phyloP scores from a whole-genome alignment of 2,329 filamentous ascomycete species.

The Arthrobotrys pseudoclavata region DNA sequence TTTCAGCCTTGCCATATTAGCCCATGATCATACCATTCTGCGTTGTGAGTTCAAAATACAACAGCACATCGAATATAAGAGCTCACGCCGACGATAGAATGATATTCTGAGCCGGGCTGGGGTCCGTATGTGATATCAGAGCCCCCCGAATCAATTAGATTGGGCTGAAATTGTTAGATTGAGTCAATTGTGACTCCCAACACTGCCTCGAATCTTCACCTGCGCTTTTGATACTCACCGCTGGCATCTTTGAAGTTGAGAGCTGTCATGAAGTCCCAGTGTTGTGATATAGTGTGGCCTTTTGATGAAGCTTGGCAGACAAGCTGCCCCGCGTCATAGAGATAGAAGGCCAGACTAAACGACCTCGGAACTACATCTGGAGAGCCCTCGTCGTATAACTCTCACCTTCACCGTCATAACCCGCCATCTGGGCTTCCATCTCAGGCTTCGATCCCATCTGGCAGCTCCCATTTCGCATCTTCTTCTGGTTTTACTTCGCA shows the following conservation, averaged over 20 bases:
- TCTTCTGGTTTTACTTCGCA: constrained; percentile 34
- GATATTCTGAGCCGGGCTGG: background rate
- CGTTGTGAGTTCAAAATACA: constrained; percentile 21
- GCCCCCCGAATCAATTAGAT: background rate
- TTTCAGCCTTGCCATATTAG: background rate
- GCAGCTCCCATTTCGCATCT: constrained; percentile 15
- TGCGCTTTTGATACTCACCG: constrained; percentile 23
- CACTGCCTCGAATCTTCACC: background rate
- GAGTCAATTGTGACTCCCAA: background rate
- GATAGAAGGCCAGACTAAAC: constrained; percentile 44
- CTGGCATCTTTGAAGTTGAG: constrained; percentile 26
- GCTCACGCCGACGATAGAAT: background rate
- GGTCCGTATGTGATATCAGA: background rate
- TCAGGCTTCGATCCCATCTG: constrained; percentile 24
- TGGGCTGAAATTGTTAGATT: background rate
- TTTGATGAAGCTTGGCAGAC: constrained; percentile 48
- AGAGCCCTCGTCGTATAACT: constrained; percentile 24
- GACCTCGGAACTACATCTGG: constrained; percentile 21
- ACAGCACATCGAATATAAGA: constrained; percentile 2
- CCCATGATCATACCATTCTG: background rate
- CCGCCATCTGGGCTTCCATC: constrained; percentile 13
- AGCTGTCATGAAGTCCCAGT: constrained; percentile 16
- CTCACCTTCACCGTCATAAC: constrained; percentile 22
- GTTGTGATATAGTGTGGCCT: constrained; percentile 57
- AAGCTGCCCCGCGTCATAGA: constrained; percentile 57